Conservation (phyloP, 768 basidiomycete genomes). For the Dacryopinax primogenitus region DNA sequence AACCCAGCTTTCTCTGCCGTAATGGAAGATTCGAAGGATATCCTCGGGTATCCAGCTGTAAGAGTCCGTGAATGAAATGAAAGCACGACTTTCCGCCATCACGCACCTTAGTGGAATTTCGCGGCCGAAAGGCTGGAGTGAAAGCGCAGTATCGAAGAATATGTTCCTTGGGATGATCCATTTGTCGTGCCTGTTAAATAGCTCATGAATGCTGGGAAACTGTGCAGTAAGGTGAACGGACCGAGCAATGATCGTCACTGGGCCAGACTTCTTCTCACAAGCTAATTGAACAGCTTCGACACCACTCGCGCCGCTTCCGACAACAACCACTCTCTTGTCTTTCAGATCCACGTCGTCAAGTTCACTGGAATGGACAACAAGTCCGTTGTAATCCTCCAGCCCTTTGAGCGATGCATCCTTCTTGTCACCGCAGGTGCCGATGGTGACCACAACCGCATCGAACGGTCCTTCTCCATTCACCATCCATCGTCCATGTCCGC, state of each 20-base stretch:
- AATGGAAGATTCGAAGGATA: slow-evolving; percentile 35
- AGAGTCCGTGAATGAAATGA: neutral
- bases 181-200: slow-evolving; percentile 20
- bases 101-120: slow-evolving; percentile 39
- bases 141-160: slow-evolving; percentile 36
- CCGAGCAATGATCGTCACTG: slow-evolving; percentile 32
- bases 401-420: slow-evolving; percentile 11
- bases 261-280: slow-evolving; percentile 26
- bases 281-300: slow-evolving; percentile 37
- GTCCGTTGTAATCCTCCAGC: slow-evolving; percentile 25
- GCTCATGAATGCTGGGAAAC: neutral
- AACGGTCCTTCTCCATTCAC: slow-evolving; percentile 39
- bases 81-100: neutral
- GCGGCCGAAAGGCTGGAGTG: slow-evolving; percentile 41
- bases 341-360: slow-evolving; percentile 29
- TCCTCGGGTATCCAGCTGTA: slow-evolving; percentile 37
- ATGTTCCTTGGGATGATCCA: slow-evolving; percentile 40
- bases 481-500: slow-evolving; percentile 32
- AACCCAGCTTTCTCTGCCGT: slow-evolving; percentile 35
- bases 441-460: slow-evolving; percentile 39
- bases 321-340: slow-evolving; percentile 35
- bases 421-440: slow-evolving; percentile 37
- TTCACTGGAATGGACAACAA: slow-evolving; percentile 38
- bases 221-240: neutral
- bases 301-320: slow-evolving; percentile 44